phyloP scores from a whole-genome alignment of 768 basidiomycete genomes.

The Auricularia auricula-judae region DNA sequence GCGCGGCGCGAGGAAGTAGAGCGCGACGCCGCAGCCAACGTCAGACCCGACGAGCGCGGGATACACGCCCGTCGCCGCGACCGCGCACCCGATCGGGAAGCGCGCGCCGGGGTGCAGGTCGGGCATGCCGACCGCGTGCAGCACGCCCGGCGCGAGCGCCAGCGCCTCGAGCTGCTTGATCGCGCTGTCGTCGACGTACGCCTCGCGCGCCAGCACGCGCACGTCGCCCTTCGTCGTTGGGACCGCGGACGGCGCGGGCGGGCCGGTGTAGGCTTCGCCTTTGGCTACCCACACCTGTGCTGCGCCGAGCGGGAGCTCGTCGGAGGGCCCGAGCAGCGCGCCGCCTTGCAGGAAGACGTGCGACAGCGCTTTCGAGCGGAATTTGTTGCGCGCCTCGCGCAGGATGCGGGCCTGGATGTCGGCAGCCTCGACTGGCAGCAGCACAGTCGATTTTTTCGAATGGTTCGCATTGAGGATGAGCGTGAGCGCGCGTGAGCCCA shows the following conservation, averaged over 20 bases:
- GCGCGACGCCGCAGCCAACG: conserved; percentile 28
- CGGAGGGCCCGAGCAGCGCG: conserved; percentile 12
- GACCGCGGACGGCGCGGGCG: conserved; percentile 10
- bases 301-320: conserved; percentile 13
- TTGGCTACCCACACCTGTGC: conserved; percentile 24
- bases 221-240: conserved; percentile 12
- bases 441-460: conserved; percentile 19
- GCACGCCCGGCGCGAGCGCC: conserved; percentile 19
- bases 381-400: conserved; percentile 27
- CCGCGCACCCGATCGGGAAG: conserved; percentile 23
- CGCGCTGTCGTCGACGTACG: conserved; percentile 22
- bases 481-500: conserved; percentile 23
- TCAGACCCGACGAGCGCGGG: conserved; percentile 30
- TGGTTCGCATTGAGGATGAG: conserved; percentile 27
- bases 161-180: conserved; percentile 23
- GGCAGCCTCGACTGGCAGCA: conserved; percentile 12
- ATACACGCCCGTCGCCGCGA: conserved; percentile 26
- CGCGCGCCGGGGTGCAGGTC: conserved; percentile 29
- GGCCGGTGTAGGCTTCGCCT: conserved; percentile 24
- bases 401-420: conserved; percentile 18
- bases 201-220: conserved; percentile 20
- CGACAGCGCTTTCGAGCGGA: conserved; percentile 22
- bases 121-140: conserved; percentile 25
- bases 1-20: conserved; percentile 22
- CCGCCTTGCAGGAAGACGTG: conserved; percentile 23